A percentile compares a stretch with the other conserved stretches of the same genome.
Conservation (phyloP, 495 filamentous ascomycete genomes). For the Neurospora sp. region DNA sequence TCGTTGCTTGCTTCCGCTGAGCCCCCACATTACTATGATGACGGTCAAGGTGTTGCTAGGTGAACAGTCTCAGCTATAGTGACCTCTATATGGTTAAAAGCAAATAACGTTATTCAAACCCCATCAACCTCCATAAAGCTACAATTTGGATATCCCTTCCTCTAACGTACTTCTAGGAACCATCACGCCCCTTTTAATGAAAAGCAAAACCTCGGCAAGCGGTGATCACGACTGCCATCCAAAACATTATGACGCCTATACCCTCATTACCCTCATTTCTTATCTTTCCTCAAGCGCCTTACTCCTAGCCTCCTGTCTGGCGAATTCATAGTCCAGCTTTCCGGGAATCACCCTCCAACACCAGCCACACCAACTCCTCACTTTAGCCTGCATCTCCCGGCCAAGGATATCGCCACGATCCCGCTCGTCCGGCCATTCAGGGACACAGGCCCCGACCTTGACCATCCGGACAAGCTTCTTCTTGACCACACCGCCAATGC, state of each 20-base stretch:
- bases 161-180: background rate
- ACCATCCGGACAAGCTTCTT: constrained; percentile 68
- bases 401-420: constrained; percentile 42
- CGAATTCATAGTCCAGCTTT: constrained; percentile 22
- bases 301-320: constrained; percentile 1
- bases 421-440: constrained; percentile 71
- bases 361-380: constrained; percentile 59
- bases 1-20: no score
- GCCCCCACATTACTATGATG: background rate
- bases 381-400: constrained; percentile 43
- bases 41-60: background rate
- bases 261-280: background rate
- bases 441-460: constrained; percentile 68
- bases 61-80: background rate
- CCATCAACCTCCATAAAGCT: no score
- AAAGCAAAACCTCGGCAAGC: background rate
- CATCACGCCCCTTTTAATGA: background rate
- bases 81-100: background rate
- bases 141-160: background rate
- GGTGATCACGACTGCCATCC: background rate
- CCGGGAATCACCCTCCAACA: constrained; percentile 49
- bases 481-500: constrained; percentile 76
- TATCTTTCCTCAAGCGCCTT: constrained; percentile 3
- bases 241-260: background rate
- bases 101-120: background rate